Conservation (phyloP, 2,329 filamentous ascomycete species). For the Aspergillus sp. region DNA sequence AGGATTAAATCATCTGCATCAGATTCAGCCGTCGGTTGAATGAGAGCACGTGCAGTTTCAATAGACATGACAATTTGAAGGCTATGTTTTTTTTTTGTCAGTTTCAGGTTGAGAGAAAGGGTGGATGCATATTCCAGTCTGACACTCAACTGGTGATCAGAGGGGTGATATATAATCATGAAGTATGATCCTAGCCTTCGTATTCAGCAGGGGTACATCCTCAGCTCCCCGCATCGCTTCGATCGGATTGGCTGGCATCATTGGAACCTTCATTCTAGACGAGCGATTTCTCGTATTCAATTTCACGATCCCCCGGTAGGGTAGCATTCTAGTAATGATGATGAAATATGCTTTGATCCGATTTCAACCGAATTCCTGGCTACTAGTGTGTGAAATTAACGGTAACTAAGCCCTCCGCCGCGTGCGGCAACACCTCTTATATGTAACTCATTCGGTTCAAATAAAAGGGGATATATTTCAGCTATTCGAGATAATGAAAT, state of each 20-base stretch:
- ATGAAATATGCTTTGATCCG: background rate
- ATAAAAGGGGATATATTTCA: too few species aligned
- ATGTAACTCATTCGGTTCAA: too few species aligned
- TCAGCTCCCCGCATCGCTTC: too few species aligned
- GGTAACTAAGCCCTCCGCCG: too few species aligned
- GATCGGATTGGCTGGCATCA: too few species aligned
- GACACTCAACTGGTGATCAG: background rate
- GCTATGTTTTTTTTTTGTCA: background rate
- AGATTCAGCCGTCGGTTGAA: slow-evolving; percentile 14
- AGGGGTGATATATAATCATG: background rate
- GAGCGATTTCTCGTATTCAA: background rate
- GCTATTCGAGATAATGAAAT: too few species aligned
- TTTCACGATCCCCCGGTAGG: background rate
- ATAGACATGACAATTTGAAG: background rate
- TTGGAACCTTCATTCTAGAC: background rate
- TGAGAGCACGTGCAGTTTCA: slow-evolving; percentile 16
- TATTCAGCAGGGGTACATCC: too few species aligned
- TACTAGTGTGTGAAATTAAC: too few species aligned
- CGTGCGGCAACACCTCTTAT: too few species aligned
- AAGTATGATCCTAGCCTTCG: background rate
- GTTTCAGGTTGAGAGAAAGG: background rate
- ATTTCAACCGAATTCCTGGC: too few species aligned
- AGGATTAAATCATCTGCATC: slow-evolving; percentile 7
- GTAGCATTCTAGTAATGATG: background rate
- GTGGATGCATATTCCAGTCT: background rate